Evolutionary conservation across 2,329 filamentous ascomycete genomes (phyloP).

Genomic region (Diaporthe batatas): DNA sequence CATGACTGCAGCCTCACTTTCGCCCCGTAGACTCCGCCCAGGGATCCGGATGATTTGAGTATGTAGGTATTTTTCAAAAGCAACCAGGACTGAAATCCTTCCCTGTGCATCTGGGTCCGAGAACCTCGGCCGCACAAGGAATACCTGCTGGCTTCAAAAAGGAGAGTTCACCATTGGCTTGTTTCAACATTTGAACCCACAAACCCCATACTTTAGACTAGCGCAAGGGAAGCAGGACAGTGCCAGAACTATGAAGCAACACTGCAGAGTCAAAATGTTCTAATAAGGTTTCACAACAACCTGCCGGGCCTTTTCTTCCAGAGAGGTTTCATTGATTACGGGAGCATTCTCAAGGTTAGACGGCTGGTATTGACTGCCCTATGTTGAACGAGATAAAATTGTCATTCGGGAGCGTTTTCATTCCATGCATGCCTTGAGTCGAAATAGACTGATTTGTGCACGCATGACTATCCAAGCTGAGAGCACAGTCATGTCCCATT

Average conservation of each 20-base stretch:
- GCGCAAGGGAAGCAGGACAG: background rate
- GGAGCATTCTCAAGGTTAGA: background rate
- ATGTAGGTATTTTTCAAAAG: background rate
- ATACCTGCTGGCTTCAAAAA: conserved; percentile 5
- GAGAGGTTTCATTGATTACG: background rate
- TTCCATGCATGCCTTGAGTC: background rate
- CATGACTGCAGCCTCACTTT: conserved; percentile 2
- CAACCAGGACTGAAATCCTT: background rate
- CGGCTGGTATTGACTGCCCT: background rate
- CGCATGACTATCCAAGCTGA: background rate
- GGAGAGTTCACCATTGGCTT: conserved; percentile 13
- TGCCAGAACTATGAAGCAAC: background rate
- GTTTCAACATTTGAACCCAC: conserved; percentile 9
- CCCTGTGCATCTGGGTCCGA: background rate
- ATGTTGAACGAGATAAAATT: background rate
- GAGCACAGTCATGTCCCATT: background rate
- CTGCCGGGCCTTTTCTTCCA: background rate
- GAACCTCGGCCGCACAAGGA: conserved; percentile 20
- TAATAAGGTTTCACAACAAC: conserved; percentile 8
- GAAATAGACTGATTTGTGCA: background rate
- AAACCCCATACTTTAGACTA: conserved; percentile 25
- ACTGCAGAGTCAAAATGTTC: background rate
- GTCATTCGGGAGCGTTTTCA: background rate
- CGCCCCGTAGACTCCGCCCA: background rate
- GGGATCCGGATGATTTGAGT: background rate